Base-by-base conservation (phyloP, 2,329 filamentous ascomycete genomes). In the Alternaria consortialis region DNA sequence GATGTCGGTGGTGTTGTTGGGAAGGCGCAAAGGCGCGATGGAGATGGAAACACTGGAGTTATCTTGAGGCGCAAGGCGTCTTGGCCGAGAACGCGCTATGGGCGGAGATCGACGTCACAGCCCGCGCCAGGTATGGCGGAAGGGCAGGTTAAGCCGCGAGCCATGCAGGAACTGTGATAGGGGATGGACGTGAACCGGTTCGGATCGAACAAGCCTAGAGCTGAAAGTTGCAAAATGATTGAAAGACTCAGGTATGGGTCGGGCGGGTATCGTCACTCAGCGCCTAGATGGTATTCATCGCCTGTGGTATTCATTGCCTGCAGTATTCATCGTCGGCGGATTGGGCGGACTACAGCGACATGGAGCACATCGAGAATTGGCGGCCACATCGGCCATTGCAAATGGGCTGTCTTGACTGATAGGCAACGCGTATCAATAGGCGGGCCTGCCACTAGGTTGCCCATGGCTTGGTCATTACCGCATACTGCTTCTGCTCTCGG, bases 51-150 rank as follows among this genome's bases (percentile, higher is more conserved):
- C 20, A 51, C 56, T 46, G 55, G 36, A 50, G 62, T 54, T 56
- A 56, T 61, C 25, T 58, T 73, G 70, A 71, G 65, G 67, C 71
- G 67, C 54, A 47, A 23, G 54, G 62, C 56, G 74, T 71, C 57
- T 58, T 56, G 56, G 42, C 42, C 37, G 34, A 23, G 27, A 12
- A 59, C 52, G 52, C 52, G 37, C 44, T 50, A 50, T n/a, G 29
- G 29, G 32, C 36, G 36, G 57, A 42, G 62, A 66, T 63, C 55
- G 53, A 58, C 65, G 66, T 67, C 60, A 60, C 53, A 32, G 60
- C 60, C 25, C 17, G 47, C 32, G 36, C 36, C 42, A 36, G 31
- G 31, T 25, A 8, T 36, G 56, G 43, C 51, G 44, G 58, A 58
- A 56, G 29, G 36, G n/a, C 34, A 52, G 59, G 43, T 40, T 50